A percentile compares a stretch with the other conserved stretches of the same genome.
These are phyloP conservation scores for Triangularia setosa DNA, from an alignment of 2,329 filamentous ascomycete species.

Conservation along the genomic window DNA sequence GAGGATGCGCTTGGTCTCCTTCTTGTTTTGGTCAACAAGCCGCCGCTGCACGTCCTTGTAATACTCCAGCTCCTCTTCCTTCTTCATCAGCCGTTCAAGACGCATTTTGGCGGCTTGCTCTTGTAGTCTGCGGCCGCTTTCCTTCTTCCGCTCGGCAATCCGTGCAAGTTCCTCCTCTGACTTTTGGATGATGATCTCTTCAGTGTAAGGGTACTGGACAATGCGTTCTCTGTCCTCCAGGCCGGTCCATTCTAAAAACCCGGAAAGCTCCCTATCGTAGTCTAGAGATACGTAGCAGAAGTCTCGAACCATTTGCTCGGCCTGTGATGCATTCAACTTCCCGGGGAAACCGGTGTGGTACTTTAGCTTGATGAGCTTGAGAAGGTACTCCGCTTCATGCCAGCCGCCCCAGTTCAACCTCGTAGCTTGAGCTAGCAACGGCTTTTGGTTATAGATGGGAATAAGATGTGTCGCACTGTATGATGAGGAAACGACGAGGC, in stretches of 20 bases:
- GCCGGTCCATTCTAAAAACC: constrained; percentile 85
- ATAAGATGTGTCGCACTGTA: constrained; percentile 94
- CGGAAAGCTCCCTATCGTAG: constrained; percentile 72
- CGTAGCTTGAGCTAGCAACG: constrained; percentile 79
- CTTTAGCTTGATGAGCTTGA: constrained; percentile 85
- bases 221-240: constrained; percentile 85
- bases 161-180: constrained; percentile 87
- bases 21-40: constrained; percentile 76
- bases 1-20: constrained; percentile 79
- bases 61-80: constrained; percentile 93
- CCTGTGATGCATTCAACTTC: constrained; percentile 80
- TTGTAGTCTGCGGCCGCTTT: constrained; percentile 85
- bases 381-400: constrained; percentile 84
- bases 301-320: constrained; percentile 79
- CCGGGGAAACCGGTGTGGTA: constrained; percentile 79
- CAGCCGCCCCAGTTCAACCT: constrained; percentile 92
- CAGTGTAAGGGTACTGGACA: constrained; percentile 89
- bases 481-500: constrained; percentile 85
- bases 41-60: constrained; percentile 77
- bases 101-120: constrained; percentile 98
- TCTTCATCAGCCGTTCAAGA: constrained; percentile 88
- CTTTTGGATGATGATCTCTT: constrained; percentile 87
- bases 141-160: constrained; percentile 90
- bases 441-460: constrained; percentile 82
- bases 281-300: constrained; percentile 87